These are phyloP conservation scores for Isabelozyma pseudorhagii DNA, from an alignment of 805 yeast species.

Conservation along the genomic window DNA sequence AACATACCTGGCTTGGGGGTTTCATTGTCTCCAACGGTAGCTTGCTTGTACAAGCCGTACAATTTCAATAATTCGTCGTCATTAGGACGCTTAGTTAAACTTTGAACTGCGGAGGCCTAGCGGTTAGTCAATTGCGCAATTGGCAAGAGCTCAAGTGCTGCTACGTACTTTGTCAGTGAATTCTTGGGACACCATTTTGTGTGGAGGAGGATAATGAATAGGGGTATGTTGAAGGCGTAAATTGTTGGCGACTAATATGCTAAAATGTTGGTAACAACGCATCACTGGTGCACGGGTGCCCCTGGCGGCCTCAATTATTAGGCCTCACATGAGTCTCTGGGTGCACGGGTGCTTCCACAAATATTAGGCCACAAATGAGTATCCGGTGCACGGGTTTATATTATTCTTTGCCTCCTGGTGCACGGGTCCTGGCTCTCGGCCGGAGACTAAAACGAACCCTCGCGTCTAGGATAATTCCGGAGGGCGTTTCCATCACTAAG, in stretches of 20 bases:
- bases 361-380: background rate
- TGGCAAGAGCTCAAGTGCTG: background rate
- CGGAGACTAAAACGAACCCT: background rate
- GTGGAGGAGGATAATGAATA: background rate
- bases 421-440: background rate
- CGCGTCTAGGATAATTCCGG: no score
- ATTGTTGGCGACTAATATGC: background rate
- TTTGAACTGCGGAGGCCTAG: slow-evolving; percentile 80
- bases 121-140: slow-evolving; percentile 4
- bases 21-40: slow-evolving; percentile 91
- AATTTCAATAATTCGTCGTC: slow-evolving; percentile 85
- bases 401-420: background rate
- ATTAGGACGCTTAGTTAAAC: slow-evolving; percentile 70
- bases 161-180: slow-evolving; percentile 28
- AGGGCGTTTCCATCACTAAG: background rate
- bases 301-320: background rate
- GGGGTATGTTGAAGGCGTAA: background rate
- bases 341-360: background rate
- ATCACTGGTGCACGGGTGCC: background rate
- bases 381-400: background rate
- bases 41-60: slow-evolving; percentile 94
- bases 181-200: slow-evolving; percentile 26
- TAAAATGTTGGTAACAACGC: background rate
- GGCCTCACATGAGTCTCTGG: background rate
- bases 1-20: slow-evolving; percentile 88